Conservation (phyloP, 495 filamentous ascomycete genomes). For the Podospora comata region DNA sequence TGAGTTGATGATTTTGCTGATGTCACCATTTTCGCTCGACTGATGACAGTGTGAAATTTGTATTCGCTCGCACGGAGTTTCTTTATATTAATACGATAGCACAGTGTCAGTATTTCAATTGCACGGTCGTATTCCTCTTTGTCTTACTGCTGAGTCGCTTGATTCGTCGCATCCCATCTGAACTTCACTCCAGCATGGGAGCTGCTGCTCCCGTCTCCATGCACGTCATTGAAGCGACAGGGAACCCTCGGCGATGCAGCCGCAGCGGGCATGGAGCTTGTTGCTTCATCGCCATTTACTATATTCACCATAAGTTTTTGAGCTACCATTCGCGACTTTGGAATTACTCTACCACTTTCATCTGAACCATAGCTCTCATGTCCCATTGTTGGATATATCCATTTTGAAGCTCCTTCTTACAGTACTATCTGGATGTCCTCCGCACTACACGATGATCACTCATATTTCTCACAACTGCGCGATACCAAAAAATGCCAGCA, state of each 20-base stretch:
- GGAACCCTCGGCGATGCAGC: not conserved
- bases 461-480: not conserved
- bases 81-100: not conserved
- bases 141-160: not conserved
- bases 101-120: not conserved
- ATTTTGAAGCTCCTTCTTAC: too few species aligned
- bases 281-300: not conserved
- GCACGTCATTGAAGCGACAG: not conserved
- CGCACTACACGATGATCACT: not conserved
- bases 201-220: not conserved
- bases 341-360: not conserved
- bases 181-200: not conserved
- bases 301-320: not conserved
- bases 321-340: not conserved
- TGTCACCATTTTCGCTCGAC: not conserved
- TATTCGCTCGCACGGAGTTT: not conserved
- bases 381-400: too few species aligned
- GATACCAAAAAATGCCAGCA: slow-evolving; percentile 13
- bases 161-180: not conserved
- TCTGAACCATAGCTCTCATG: not conserved
- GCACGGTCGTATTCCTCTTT: not conserved
- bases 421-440: not conserved
- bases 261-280: not conserved
- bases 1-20: not conserved
- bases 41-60: not conserved